phyloP scores from a whole-genome alignment of 345 rosid genomes.

The Eutrema japonicum region DNA sequence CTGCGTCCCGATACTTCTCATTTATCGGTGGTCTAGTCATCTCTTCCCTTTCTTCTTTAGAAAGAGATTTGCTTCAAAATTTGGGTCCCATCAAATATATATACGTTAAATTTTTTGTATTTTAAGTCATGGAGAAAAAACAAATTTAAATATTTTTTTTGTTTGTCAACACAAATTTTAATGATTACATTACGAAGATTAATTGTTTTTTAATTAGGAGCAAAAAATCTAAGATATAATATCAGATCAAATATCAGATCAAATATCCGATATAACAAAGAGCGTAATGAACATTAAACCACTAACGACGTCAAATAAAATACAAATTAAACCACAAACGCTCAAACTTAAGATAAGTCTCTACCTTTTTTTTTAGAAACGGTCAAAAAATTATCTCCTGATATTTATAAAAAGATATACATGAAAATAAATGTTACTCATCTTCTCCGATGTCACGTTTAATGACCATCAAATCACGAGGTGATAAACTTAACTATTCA shows the following conservation, averaged over 20 bases:
- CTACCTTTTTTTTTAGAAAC: too few relatives aligned
- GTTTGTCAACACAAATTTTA: constrained; percentile 2
- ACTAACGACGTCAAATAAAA: constrained; percentile 17
- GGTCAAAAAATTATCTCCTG: not conserved
- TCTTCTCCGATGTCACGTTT: constrained; percentile 36
- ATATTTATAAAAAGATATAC: not conserved
- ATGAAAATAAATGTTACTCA: constrained; percentile 3
- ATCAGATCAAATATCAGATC: too few relatives aligned
- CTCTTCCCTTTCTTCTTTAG: too few relatives aligned
- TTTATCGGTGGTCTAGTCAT: too few relatives aligned
- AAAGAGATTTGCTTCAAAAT: not conserved
- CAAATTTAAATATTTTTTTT: constrained; percentile 12
- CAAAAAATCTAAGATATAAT: constrained; percentile 15
- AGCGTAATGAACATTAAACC: constrained; percentile 24
- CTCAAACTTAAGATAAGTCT: constrained; percentile 15
- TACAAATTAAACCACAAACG: not conserved
- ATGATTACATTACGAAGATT: constrained; percentile 11
- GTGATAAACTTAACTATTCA: constrained; percentile 14
- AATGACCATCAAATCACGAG: constrained; percentile 31
- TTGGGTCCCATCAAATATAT: constrained; percentile 35
- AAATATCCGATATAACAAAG: not conserved
- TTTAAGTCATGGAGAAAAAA: constrained; percentile 5
- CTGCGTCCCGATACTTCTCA: too few relatives aligned
- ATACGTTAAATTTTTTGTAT: not conserved
- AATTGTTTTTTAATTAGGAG: constrained; percentile 24